Conservation (phyloP, 1,139 yeast species). For the Geotrichum europaeum region DNA sequence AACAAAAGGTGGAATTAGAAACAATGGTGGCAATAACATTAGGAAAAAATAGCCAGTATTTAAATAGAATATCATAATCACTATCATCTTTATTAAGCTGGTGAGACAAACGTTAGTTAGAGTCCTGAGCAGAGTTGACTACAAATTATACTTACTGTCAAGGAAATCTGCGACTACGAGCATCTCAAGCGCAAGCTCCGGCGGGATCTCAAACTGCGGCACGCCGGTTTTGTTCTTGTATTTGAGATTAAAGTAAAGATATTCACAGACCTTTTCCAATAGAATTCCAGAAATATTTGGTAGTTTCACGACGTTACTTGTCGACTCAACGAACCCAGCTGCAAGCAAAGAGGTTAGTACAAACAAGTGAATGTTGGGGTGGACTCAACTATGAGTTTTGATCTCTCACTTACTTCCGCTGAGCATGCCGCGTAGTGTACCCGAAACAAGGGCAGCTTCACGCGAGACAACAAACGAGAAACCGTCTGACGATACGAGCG, state of each 20-base stretch:
- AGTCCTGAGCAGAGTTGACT: too few relatives aligned
- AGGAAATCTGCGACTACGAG: conserved; percentile 87
- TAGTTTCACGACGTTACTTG: conserved; percentile 44
- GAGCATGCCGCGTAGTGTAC: conserved; percentile 68
- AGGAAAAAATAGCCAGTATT: neutral
- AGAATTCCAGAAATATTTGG: conserved; percentile 66
- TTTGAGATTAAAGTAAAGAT: conserved; percentile 68
- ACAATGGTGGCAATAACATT: neutral
- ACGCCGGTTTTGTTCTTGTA: conserved; percentile 59
- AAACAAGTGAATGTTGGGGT: neutral
- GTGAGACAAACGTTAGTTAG: neutral
- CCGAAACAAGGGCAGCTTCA: conserved; percentile 80
- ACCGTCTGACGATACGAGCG: conserved; percentile 70
- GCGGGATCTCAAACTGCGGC: conserved; percentile 86
- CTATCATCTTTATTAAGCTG: neutral
- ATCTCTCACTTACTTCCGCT: conserved; percentile 32
- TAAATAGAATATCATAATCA: neutral
- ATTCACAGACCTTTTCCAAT: conserved; percentile 78
- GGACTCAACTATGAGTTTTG: conserved; percentile 18
- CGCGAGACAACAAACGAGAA: conserved; percentile 57
- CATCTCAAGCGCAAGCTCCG: conserved; percentile 87
- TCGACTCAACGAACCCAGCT: conserved; percentile 44
- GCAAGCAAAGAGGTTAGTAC: neutral
- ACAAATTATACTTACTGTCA: conserved; percentile 42
- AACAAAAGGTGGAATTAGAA: neutral